Conservation (phyloP, 2,329 filamentous ascomycete species). For the Meredithiella fracta region DNA sequence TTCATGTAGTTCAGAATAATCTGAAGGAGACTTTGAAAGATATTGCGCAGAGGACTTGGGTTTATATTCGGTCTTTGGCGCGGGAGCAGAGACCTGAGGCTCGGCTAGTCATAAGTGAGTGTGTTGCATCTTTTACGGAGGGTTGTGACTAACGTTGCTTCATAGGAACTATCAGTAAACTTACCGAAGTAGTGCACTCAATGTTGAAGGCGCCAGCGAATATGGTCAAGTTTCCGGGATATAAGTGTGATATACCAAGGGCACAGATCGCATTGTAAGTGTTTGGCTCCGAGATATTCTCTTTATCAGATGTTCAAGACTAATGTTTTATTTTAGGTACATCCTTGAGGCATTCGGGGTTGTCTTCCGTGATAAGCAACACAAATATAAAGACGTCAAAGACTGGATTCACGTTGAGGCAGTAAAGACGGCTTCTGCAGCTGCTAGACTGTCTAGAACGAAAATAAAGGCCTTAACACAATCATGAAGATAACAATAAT, state of each 20-base stretch:
- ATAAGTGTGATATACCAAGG: conserved; percentile 31
- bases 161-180: conserved; percentile 45
- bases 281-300: neutral
- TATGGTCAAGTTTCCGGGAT: conserved; percentile 30
- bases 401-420: conserved; percentile 46
- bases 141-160: conserved; percentile 24
- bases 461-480: neutral
- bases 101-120: conserved; percentile 44
- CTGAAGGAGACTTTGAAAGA: conserved; percentile 60
- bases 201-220: conserved; percentile 43
- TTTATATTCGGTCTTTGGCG: conserved; percentile 43
- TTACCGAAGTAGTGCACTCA: conserved; percentile 46
- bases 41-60: conserved; percentile 59
- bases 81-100: conserved; percentile 36
- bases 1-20: conserved; percentile 53
- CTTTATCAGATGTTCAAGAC: neutral
- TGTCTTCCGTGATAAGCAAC: conserved; percentile 56
- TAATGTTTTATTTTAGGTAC: conserved; percentile 30
- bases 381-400: conserved; percentile 46
- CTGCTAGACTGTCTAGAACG: neutral
- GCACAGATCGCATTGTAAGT: conserved; percentile 14
- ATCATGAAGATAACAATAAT: neutral
- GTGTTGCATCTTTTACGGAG: neutral
- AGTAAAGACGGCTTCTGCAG: conserved; percentile 17
- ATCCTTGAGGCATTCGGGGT: conserved; percentile 52